Conservation (phyloP, 371 early-diverging fungal genomes). For the Lichtheimia ramosa region DNA sequence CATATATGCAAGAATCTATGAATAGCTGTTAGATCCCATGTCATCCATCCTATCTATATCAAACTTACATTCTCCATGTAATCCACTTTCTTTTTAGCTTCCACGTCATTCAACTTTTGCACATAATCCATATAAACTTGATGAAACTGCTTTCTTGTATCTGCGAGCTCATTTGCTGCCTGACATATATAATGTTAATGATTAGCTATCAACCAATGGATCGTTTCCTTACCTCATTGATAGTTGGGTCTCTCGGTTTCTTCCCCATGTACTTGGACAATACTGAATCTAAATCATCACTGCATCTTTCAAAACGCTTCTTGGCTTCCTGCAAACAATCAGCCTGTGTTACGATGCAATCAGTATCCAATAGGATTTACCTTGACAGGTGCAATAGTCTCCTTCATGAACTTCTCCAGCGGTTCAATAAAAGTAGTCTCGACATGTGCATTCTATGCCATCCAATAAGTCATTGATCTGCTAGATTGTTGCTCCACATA, state of each 20-base stretch:
- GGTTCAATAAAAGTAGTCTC: conserved; percentile 66
- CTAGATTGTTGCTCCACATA: conserved; percentile 17
- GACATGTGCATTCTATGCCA: conserved; percentile 60
- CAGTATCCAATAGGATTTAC: conserved; percentile 24
- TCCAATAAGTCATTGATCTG: not conserved
- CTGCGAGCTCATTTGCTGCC: conserved; percentile 62
- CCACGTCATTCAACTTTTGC: conserved; percentile 63
- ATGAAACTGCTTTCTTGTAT: conserved; percentile 62
- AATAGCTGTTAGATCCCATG: not conserved
- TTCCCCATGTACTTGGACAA: conserved; percentile 64
- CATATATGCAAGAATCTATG: conserved; percentile 65
- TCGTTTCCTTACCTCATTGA: conserved; percentile 44
- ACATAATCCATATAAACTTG: conserved; percentile 68
- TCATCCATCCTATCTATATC: not conserved
- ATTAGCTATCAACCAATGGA: not conserved
- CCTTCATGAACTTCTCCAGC: conserved; percentile 59
- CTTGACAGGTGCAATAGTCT: conserved; percentile 60
- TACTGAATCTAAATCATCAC: conserved; percentile 66
- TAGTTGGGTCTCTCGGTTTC: conserved; percentile 56
- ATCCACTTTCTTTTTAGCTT: conserved; percentile 70
- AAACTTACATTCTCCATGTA: conserved; percentile 72
- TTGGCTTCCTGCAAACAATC: conserved; percentile 48
- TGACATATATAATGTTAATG: conserved; percentile 9
- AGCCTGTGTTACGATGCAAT: not conserved
- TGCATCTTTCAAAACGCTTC: conserved; percentile 63